These are phyloP conservation scores for Neofusicoccum umdonicola DNA, from an alignment of 2,329 filamentous ascomycete species.

Conservation along the genomic window DNA sequence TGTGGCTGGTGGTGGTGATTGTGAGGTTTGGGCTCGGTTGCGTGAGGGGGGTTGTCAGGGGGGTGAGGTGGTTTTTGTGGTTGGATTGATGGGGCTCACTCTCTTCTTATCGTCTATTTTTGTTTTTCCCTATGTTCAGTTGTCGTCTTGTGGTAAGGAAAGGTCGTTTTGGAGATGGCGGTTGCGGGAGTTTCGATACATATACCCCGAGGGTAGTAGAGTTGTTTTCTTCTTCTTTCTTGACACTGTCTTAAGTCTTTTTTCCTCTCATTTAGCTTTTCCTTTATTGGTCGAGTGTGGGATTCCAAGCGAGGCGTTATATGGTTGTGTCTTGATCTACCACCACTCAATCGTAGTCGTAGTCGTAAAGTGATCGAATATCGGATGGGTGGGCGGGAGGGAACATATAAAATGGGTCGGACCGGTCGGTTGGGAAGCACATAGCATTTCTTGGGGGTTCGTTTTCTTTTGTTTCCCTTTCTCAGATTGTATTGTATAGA, in stretches of 20 bases:
- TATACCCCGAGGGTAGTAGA: background rate
- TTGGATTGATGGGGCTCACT: slow-evolving; percentile 36
- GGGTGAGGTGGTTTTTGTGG: slow-evolving; percentile 82
- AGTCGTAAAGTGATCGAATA: background rate
- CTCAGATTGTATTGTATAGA: background rate
- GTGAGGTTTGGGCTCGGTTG: slow-evolving; percentile 64
- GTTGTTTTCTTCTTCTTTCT: background rate
- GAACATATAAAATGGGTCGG: background rate
- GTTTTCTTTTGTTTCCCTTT: background rate
- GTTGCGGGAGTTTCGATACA: background rate
- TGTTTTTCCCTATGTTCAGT: background rate
- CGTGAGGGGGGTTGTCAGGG: slow-evolving; percentile 57
- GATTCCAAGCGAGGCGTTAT: background rate
- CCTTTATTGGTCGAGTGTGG: background rate
- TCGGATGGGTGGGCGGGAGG: background rate
- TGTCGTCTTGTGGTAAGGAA: background rate
- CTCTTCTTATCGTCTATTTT: background rate
- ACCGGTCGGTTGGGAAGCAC: background rate
- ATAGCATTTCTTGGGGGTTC: background rate
- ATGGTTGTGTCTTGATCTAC: background rate
- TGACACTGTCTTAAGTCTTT: background rate
- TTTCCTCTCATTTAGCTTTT: background rate
- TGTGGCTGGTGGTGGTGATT: slow-evolving; percentile 85
- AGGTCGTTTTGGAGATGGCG: background rate
- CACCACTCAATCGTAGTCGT: background rate